Percentiles rank a stretch among this genome's conserved stretches.
Conservation (phyloP, 805 yeast genomes). For the Cyberlindnera euphorbiiphila region DNA sequence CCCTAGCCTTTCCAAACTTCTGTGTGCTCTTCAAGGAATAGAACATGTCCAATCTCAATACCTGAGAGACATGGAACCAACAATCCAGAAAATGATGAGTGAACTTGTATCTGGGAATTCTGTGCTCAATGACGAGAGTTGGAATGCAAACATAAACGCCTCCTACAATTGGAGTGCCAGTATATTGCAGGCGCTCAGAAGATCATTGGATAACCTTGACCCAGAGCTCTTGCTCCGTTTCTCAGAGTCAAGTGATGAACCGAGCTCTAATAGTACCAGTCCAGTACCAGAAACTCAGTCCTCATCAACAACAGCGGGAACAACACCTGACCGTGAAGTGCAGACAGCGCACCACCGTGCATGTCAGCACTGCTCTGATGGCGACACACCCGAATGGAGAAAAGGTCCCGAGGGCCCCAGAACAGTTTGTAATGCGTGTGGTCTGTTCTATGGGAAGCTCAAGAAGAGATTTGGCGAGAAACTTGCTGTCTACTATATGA, state of each 20-base stretch:
- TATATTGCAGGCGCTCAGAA: neutral
- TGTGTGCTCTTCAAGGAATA: too few relatives aligned
- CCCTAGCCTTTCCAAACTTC: too few relatives aligned
- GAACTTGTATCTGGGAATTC: neutral
- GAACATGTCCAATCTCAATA: too few relatives aligned
- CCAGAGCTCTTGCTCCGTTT: too few relatives aligned
- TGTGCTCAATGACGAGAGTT: neutral
- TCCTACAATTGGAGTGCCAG: neutral
- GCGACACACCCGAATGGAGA: slow-evolving; percentile 79
- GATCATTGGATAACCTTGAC: neutral
- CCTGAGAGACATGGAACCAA: neutral
- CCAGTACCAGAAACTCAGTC: neutral
- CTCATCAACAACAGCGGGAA: neutral
- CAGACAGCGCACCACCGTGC: neutral
- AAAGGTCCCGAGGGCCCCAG: slow-evolving; percentile 75
- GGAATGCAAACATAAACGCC: slow-evolving; percentile 1
- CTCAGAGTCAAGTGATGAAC: too few relatives aligned
- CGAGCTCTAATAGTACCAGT: too few relatives aligned
- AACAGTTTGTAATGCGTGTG: slow-evolving; percentile 81
- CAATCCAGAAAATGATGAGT: neutral
- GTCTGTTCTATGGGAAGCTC: slow-evolving; percentile 44
- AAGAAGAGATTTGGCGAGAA: slow-evolving; percentile 1
- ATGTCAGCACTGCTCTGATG: slow-evolving; percentile 48
- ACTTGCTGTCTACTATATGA: neutral
- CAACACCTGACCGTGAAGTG: too few relatives aligned